Percentiles rank a stretch among this genome's conserved stretches.
These are phyloP conservation scores for Geotrichum europaeum DNA, from an alignment of 1,139 yeast genomes.

Conservation along the genomic window DNA sequence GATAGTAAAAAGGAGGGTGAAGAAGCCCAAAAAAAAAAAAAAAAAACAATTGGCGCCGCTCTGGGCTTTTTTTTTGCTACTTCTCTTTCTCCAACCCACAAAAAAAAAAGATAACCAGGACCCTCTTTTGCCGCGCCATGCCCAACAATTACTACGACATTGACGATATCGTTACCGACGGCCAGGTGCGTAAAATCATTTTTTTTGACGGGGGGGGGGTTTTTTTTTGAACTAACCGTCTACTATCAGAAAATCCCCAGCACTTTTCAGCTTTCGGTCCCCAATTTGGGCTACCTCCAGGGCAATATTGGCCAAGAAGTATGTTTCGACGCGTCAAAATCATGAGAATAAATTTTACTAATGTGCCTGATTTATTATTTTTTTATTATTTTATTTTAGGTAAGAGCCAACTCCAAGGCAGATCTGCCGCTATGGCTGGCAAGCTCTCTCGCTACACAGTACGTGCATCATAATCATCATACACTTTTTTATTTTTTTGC, in stretches of 20 bases:
- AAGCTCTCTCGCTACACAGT: slow-evolving; percentile 53
- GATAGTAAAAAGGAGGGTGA: neutral
- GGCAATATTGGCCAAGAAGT: slow-evolving; percentile 63
- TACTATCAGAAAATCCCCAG: slow-evolving; percentile 59
- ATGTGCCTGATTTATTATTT: neutral
- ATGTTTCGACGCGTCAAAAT: slow-evolving; percentile 16
- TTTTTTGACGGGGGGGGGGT: no score
- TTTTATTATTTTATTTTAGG: slow-evolving; percentile 27
- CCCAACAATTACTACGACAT: slow-evolving; percentile 60
- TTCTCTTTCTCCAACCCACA: neutral
- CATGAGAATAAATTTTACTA: neutral
- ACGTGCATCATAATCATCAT: slow-evolving; percentile 32
- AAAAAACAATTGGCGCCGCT: neutral
- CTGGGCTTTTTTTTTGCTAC: neutral
- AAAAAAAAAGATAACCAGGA: neutral
- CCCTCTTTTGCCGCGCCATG: neutral
- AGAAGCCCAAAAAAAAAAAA: neutral
- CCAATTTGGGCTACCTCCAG: slow-evolving; percentile 83
- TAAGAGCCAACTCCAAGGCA: slow-evolving; percentile 57
- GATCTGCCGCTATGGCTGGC: slow-evolving; percentile 92
- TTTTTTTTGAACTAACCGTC: neutral
- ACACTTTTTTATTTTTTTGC: slow-evolving; percentile 19
- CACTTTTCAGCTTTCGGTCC: slow-evolving; percentile 67
- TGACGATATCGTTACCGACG: slow-evolving; percentile 81
- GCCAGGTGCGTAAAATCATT: slow-evolving; percentile 39